Percentiles rank a stretch among this genome's conserved stretches.
Conservation (phyloP, 805 yeast genomes). For the Nematodospora valgi region DNA sequence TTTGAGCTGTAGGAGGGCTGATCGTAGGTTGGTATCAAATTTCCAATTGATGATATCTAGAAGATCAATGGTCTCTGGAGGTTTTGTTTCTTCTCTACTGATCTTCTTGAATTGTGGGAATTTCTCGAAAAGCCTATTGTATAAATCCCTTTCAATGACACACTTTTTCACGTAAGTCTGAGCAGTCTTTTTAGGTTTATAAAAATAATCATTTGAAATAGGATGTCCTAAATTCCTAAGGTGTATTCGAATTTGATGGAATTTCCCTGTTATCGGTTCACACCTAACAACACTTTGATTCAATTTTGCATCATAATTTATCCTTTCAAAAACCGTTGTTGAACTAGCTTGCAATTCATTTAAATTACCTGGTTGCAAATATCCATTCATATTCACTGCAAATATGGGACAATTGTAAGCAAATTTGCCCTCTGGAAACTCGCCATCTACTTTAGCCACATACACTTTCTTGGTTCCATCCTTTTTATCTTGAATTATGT, state of each 20-base stretch:
- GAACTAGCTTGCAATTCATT: slow-evolving; percentile 25
- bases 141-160: slow-evolving; percentile 21
- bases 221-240: slow-evolving; percentile 67
- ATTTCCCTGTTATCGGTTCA: slow-evolving; percentile 49
- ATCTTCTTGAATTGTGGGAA: slow-evolving; percentile 14
- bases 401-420: slow-evolving; percentile 40
- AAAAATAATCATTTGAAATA: slow-evolving; percentile 70
- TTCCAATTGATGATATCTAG: slow-evolving; percentile 3
- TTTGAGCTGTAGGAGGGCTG: not conserved
- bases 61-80: slow-evolving; percentile 6
- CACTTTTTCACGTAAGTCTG: slow-evolving; percentile 14
- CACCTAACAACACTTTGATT: slow-evolving; percentile 47
- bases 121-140: slow-evolving; percentile 15
- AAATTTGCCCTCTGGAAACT: slow-evolving; percentile 31
- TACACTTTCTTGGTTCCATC: slow-evolving; percentile 37
- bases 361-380: slow-evolving; percentile 28
- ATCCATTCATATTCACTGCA: slow-evolving; percentile 30
- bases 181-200: slow-evolving; percentile 17
- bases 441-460: slow-evolving; percentile 41
- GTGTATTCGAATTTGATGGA: slow-evolving; percentile 58
- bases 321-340: slow-evolving; percentile 27
- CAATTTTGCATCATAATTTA: slow-evolving; percentile 23
- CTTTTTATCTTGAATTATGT: slow-evolving; percentile 25
- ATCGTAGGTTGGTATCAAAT: not conserved
- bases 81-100: not conserved